phyloP scores from a whole-genome alignment of 2,329 filamentous ascomycete genomes.

The Aureobasidium sp. region DNA sequence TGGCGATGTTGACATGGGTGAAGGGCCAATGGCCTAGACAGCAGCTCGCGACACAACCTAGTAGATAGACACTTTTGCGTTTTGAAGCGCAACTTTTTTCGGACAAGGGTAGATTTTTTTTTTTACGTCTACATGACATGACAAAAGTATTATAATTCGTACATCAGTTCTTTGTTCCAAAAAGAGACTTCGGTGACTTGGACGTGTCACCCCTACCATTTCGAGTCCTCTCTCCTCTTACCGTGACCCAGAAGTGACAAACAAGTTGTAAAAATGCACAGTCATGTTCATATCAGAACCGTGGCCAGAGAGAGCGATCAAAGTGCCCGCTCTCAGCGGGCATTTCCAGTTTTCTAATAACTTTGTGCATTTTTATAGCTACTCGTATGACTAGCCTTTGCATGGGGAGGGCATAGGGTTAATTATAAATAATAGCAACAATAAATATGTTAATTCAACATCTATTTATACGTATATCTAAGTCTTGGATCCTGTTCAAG shows the following conservation, averaged over 20 bases:
- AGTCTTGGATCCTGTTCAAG: too few relatives aligned
- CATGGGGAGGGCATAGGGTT: neutral
- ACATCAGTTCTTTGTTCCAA: neutral
- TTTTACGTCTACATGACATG: neutral
- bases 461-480: too few relatives aligned
- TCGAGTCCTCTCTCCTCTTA: too few relatives aligned
- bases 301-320: neutral
- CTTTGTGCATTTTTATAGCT: neutral
- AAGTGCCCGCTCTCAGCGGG: neutral
- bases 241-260: neutral
- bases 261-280: neutral
- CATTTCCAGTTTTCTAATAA: too few relatives aligned
- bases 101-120: neutral
- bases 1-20: constrained; percentile 9
- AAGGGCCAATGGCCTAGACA: neutral
- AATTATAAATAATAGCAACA: too few relatives aligned
- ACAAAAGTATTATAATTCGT: neutral
- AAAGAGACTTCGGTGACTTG: too few relatives aligned
- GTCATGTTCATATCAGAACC: too few relatives aligned
- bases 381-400: neutral
- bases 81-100: neutral
- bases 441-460: too few relatives aligned
- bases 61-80: neutral
- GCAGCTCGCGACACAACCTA: neutral
- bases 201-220: too few relatives aligned